A percentile compares a stretch with the other conserved stretches of the same genome.
phyloP scores from a whole-genome alignment of 805 yeast species.

The Wickerhamomyces bovis region DNA sequence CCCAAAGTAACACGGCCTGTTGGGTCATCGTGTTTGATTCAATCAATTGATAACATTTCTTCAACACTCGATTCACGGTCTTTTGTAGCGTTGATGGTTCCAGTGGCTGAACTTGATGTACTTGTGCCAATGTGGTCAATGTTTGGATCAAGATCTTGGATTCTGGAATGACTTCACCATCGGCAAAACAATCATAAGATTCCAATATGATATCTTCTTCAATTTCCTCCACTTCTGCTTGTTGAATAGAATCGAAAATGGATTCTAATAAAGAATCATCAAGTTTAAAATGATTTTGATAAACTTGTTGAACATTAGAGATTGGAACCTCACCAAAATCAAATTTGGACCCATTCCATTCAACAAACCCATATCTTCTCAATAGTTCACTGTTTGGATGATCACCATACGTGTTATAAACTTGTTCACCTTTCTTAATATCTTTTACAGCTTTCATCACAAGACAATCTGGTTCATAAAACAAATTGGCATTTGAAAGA shows the following conservation, averaged over 20 bases:
- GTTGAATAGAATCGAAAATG: conserved; percentile 25
- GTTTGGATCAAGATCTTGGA: conserved; percentile 47
- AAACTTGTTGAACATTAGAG: conserved; percentile 32
- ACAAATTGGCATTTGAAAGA: conserved; percentile 67
- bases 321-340: conserved; percentile 78
- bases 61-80: conserved; percentile 42
- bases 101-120: conserved; percentile 20
- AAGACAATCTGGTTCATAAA: conserved; percentile 40
- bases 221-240: conserved; percentile 31
- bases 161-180: conserved; percentile 59
- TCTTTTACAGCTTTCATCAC: conserved; percentile 66
- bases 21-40: conserved; percentile 46
- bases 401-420: conserved; percentile 86
- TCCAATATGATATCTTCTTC: conserved; percentile 41
- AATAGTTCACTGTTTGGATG: conserved; percentile 87
- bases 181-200: conserved; percentile 54
- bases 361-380: conserved; percentile 89
- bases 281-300: conserved; percentile 22
- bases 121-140: conserved; percentile 30
- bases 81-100: conserved; percentile 20
- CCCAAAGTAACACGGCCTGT: conserved; percentile 23
- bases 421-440: conserved; percentile 63
- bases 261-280: conserved; percentile 27
- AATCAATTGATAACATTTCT: conserved; percentile 53
- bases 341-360: conserved; percentile 57